Percentiles rank a stretch among this genome's conserved stretches.
These are phyloP conservation scores for Harringtonia lauricola DNA, from an alignment of 2,329 filamentous ascomycete species.

Conservation along the genomic window DNA sequence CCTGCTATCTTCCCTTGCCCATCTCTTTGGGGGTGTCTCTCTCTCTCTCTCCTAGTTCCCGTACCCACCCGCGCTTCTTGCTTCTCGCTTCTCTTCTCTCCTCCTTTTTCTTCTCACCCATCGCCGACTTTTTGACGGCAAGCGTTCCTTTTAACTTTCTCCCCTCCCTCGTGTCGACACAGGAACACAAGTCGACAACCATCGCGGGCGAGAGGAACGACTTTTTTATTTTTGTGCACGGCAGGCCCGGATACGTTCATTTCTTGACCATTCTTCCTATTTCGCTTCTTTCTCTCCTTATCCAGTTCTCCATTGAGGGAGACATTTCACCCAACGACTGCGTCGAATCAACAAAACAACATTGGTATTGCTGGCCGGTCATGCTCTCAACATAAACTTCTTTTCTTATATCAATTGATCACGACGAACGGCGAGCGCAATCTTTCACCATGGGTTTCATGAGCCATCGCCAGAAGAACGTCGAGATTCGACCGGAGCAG, in stretches of 20 bases:
- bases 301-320: too few species aligned
- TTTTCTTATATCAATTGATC: not conserved
- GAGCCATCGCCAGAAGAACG: constrained; percentile 48
- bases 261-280: not conserved
- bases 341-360: not conserved
- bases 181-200: constrained; percentile 4
- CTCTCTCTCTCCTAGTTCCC: not conserved
- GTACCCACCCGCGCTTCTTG: not conserved
- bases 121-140: not conserved
- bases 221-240: constrained; percentile 2
- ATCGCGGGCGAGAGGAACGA: constrained; percentile 7
- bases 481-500: constrained; percentile 66
- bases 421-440: too few species aligned
- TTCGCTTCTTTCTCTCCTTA: not conserved
- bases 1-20: too few species aligned
- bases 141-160: not conserved
- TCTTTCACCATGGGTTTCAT: constrained; percentile 51
- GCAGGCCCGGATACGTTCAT: constrained; percentile 3
- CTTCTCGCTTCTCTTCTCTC: not conserved
- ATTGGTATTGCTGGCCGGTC: not conserved
- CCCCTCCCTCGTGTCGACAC: not conserved
- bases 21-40: too few species aligned
- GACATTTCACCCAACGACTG: not conserved
- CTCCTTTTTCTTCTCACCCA: not conserved
- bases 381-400: not conserved